Evolutionary conservation across 2,329 filamentous ascomycete genomes (phyloP).

Genomic region (Fusarium avenaceum): DNA sequence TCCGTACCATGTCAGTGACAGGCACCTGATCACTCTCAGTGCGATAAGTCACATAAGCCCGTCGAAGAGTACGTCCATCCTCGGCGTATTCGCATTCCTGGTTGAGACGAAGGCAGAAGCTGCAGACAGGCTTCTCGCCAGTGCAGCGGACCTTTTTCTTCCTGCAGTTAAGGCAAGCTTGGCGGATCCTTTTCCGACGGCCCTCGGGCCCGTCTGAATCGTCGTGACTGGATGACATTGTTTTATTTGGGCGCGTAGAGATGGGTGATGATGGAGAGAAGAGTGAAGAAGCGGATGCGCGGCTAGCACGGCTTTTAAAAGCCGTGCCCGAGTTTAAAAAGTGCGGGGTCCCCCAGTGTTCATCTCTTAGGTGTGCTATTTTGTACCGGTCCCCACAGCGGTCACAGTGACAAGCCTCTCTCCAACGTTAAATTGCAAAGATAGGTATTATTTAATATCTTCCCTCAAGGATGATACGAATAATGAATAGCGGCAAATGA

Average conservation of each 20-base stretch:
- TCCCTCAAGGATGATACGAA: too few relatives aligned
- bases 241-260: neutral
- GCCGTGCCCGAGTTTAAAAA: too few relatives aligned
- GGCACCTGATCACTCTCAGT: neutral
- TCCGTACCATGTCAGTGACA: constrained; percentile 6
- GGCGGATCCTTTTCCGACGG: constrained; percentile 24
- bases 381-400: too few relatives aligned
- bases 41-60: neutral
- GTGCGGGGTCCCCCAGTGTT: neutral
- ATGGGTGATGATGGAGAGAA: neutral
- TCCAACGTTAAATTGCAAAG: too few relatives aligned
- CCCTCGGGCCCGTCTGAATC: constrained; percentile 25
- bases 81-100: constrained; percentile 24
- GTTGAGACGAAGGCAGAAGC: constrained; percentile 17
- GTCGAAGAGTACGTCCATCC: constrained; percentile 18
- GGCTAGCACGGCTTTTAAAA: constrained; percentile 24
- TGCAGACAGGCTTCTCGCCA: constrained; percentile 24
- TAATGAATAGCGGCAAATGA: too few relatives aligned
- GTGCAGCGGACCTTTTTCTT: constrained; percentile 27
- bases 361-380: too few relatives aligned
- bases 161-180: constrained; percentile 31
- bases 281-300: neutral
- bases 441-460: too few relatives aligned
- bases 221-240: constrained; percentile 19
- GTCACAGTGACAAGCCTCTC: too few relatives aligned